These are phyloP conservation scores for Botrytis hyacinthi DNA, from an alignment of 2,329 filamentous ascomycete species.

Conservation along the genomic window DNA sequence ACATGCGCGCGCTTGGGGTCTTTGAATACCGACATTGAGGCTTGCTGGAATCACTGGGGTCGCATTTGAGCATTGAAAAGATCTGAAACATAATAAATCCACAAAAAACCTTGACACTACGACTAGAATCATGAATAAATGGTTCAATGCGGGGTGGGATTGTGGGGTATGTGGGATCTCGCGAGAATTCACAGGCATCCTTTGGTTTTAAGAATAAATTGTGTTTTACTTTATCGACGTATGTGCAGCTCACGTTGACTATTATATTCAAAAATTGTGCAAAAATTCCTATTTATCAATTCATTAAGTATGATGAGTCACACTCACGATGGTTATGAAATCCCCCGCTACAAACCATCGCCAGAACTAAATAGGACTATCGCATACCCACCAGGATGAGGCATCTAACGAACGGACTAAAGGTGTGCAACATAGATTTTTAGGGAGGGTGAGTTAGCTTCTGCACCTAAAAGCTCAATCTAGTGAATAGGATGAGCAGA, in stretches of 20 bases:
- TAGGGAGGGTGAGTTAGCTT: background rate
- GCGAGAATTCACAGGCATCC: background rate
- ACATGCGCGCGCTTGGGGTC: background rate
- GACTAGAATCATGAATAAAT: background rate
- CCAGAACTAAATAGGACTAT: background rate
- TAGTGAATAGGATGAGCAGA: background rate
- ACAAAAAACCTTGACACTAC: background rate
- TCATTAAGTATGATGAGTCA: background rate
- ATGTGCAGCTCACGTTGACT: background rate
- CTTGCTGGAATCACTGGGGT: background rate
- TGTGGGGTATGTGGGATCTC: background rate
- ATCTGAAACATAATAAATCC: background rate
- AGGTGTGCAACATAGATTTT: background rate
- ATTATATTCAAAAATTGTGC: background rate
- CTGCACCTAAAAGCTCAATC: background rate
- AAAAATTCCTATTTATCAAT: background rate
- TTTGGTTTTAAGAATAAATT: no score
- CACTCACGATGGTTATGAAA: background rate
- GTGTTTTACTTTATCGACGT: no score
- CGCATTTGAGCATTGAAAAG: background rate
- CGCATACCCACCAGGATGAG: background rate
- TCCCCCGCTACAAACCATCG: background rate
- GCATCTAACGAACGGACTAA: background rate
- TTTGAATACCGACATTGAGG: background rate
- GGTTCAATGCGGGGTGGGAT: background rate